Conservation (phyloP, 1,139 yeast genomes). For the Saccharomyces hybrid region DNA sequence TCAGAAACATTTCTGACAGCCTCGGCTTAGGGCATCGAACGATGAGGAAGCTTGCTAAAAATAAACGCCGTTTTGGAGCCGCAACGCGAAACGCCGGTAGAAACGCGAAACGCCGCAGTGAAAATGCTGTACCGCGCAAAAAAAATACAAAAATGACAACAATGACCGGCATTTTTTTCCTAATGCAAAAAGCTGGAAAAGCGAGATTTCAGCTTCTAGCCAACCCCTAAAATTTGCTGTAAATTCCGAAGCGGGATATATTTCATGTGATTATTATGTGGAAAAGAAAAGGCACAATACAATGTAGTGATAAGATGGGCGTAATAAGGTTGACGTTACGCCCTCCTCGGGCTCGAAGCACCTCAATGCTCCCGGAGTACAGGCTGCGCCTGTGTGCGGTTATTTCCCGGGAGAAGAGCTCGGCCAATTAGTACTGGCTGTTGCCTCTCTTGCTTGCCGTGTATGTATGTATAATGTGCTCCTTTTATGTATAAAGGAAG, state of each 20-base stretch:
- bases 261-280: no score
- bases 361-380: not conserved
- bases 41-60: not conserved
- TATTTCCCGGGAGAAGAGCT: not conserved
- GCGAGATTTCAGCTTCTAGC: not conserved
- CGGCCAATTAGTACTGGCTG: not conserved
- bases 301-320: not conserved
- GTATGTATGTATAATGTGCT: not conserved
- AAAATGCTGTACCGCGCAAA: not conserved
- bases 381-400: not conserved
- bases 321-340: not conserved
- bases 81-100: not conserved
- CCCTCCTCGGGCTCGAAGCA: no score
- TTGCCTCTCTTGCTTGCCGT: not conserved
- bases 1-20: not conserved
- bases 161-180: not conserved
- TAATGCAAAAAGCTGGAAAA: not conserved
- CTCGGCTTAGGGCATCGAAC: not conserved
- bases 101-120: not conserved
- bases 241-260: not conserved
- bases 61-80: not conserved
- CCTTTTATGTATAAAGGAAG: not conserved
- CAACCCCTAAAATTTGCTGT: not conserved
- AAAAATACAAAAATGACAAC: not conserved
- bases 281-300: no score